Evolutionary conservation across 306 rosid species (phyloP), one percentile per base, ranked within the genome.

Genomic region (Cotoneaster glaucophyllus): DNA sequence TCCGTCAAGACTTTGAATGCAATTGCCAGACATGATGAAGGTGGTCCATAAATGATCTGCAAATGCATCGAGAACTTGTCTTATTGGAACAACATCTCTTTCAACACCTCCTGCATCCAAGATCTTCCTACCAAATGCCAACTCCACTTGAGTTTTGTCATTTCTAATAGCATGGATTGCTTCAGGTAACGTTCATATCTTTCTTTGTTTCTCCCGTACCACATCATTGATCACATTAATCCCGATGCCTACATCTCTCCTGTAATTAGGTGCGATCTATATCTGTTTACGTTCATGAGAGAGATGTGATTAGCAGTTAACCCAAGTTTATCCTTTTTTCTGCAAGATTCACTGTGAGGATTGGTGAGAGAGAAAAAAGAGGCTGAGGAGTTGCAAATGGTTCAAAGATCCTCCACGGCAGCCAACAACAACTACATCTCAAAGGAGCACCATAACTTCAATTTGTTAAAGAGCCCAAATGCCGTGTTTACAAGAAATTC

Each of bases 121-220:
- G 18, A 71, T n/a, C 45, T 71, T 32, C 75, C 75, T 21, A 21
- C 12, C 12, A 29, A 9, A 29, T 70, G 74, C 74, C 17, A 17
- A 32, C 64, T 53, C 26, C 64, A 70, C 17, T 37, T 70, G 8
- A 53, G 74, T 19, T 70, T 70, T 25, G 48, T 21, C 64, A 70
- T 70, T 53, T 70, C 74, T 52, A 34, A 70, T 53, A 31, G 64
- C 74, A 53, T 70, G 64, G 64, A 70, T n/a, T 70, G 64, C 31
- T 53, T 54, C 14, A 70, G 6, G 74, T 70, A 70, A 29, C 1
- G 4, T 53, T 9, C 14, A 34, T 31, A 4, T 64, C 2, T 3
- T 19, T 32, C 25, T 34, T 39, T 56, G 22, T 6, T 18, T 19
- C 58, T 53, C 22, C 19, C 17, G 22, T 18, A 53, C 21, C 4